Base-by-base conservation (phyloP, 257 asterid species). In the Solanum chilense region DNA sequence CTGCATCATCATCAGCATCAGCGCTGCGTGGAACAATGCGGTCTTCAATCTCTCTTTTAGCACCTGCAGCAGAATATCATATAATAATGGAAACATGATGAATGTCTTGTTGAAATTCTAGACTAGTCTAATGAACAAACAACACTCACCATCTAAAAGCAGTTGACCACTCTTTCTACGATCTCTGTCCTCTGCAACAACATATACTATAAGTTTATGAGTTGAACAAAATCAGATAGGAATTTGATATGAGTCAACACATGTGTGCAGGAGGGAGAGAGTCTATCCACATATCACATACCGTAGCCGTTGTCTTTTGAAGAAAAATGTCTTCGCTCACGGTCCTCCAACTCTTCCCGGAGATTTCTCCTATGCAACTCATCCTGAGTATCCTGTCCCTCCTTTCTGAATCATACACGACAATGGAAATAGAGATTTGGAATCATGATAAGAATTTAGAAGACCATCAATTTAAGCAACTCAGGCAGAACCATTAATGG, bases 1-100 rank as follows among this genome's bases (percentile, higher is more conserved):
- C 97, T 71, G 87, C 93, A 78, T 96, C 98, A 89, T 95, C 99
- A 84, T 95, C 99, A 49, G 98, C 99, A 89, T 96, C 99, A 52
- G 92, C 89, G 81, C 93, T 95, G 58, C 97, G 95, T 27, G 98
- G 96, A 88, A 93, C 74, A 44, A 97, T 93, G 29, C 95, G 98
- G 58, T 96, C 98, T 84, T 96, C 98, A 68, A 90, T 44, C 44
- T 93, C 99, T 89, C 98, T 92, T 93, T 91, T 94, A 4, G 92
- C 25, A 87, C 98, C 98, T 97, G 92, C 20, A 85, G 42, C 69
- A 85, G n/a, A 85, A 42, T 60, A 33, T n/a, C 11, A 45, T 31
- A 68, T 45, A 39, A 70, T 11, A 12, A 45, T 27, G 29, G 49
- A 16, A 44, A 66, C 27, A 45, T 23, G 31, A 64, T 0, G 20